Evolutionary conservation across 139 green algal genomes (phyloP), one percentile per base, ranked within the genome.

Genomic region (Tetratostichococcus sp.): DNA sequence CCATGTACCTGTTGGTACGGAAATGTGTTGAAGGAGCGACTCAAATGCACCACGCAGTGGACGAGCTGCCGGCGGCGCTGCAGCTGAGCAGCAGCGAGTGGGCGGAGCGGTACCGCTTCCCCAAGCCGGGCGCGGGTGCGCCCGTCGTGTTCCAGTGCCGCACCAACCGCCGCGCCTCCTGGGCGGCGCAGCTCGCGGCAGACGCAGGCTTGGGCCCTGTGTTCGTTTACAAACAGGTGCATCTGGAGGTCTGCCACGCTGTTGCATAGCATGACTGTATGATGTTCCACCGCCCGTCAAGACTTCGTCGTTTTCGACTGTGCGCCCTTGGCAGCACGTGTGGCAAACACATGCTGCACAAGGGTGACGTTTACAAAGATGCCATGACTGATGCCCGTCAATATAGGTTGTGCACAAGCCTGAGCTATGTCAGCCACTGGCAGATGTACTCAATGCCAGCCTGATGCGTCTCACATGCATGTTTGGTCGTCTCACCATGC

Each of bases 141-240:
- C 73, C 78, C 2, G 30, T 93, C 2, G 76, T 93, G 25, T 80
- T 93, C 69, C 82, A 85, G 25, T 87, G 84, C 75, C 79, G 87
- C 59, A 86, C 86, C 39, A 85, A 82, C 67, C 71, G 65, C 16
- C 79, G 89, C 21, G 76, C 89, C 21, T 67, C 75, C 1, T 94
- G 89, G 89, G 89, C 89, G 21, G 89, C 89, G 26, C 85, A 89
- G 74, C 33, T 94, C 2, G 88, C 89, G 35, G 28, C 78, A 22
- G 85, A 88, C 67, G 79, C 81, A 11, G 82, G 84, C 2, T 74
- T 83, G 22, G 23, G 32, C 2, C 43, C 43, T 3, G 75, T 73
- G 23, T 50, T 86, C 17, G 84, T 94, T 30, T 80, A 83, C 58
- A 71, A 67, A 6, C 67, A 72, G 77, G 67, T 67, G 35, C 32